phyloP scores from a whole-genome alignment of 345 rosid species.

The Hirschfeldia incana region DNA sequence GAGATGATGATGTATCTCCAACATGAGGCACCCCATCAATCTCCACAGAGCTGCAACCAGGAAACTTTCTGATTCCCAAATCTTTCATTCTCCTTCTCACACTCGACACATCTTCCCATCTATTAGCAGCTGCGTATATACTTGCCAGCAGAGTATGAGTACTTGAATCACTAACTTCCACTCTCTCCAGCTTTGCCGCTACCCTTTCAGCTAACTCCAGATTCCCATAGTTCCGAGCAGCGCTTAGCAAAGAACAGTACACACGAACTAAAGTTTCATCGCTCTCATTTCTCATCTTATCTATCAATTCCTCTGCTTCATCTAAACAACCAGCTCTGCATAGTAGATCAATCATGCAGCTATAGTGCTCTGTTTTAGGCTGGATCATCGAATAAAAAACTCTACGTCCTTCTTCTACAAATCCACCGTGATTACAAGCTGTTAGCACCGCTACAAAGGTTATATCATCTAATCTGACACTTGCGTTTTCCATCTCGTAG shows the following conservation, averaged over 20 bases:
- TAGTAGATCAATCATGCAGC: constrained; percentile 69
- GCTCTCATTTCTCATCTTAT: constrained; percentile 38
- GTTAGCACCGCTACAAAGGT: constrained; percentile 72
- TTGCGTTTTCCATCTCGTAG: constrained; percentile 50
- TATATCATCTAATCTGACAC: constrained; percentile 58
- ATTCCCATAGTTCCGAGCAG: constrained; percentile 65
- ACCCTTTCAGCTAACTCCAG: constrained; percentile 62
- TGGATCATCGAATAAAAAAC: constrained; percentile 61
- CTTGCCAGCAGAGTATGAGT: constrained; percentile 65
- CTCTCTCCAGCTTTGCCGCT: constrained; percentile 46
- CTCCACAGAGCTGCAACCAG: constrained; percentile 78
- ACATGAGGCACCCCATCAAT: constrained; percentile 49
- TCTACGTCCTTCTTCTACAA: constrained; percentile 61
- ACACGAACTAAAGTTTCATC: constrained; percentile 48
- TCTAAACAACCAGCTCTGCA: constrained; percentile 68
- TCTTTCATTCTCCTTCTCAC: constrained; percentile 76
- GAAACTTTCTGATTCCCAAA: constrained; percentile 64
- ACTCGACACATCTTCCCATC: constrained; percentile 72
- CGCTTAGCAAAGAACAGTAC: constrained; percentile 71
- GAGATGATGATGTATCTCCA: constrained; percentile 39
- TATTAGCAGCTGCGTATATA: constrained; percentile 63
- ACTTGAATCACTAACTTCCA: constrained; percentile 56
- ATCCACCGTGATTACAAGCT: constrained; percentile 85
- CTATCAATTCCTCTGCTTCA: constrained; percentile 66
- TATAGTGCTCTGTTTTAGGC: constrained; percentile 69